Evolutionary conservation across 2,329 filamentous ascomycete species (phyloP).

Genomic region (Colletotrichum tamarilloi): DNA sequence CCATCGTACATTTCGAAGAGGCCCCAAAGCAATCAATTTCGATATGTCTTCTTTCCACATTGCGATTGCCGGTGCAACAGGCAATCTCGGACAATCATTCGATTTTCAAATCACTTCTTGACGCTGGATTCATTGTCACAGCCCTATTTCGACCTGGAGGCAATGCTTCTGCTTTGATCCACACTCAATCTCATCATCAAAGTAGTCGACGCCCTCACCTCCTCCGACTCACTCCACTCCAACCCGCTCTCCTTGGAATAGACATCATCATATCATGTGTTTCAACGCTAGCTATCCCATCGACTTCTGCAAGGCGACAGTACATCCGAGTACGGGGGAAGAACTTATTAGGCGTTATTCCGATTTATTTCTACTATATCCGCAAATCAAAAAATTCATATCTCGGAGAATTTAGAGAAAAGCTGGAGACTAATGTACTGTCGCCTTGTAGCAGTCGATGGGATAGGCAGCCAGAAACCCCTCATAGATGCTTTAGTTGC

Average conservation of each 20-base stretch:
- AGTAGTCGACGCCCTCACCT: conserved; percentile 47
- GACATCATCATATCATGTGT: conserved; percentile 66
- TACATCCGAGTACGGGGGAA: no score
- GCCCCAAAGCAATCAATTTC: no score
- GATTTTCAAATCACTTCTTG: conserved; percentile 43
- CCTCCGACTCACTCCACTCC: conserved; percentile 62
- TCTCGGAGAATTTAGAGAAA: no score
- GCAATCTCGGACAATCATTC: conserved; percentile 45
- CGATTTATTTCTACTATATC: no score
- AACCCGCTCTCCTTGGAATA: conserved; percentile 61
- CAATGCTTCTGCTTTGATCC: conserved; percentile 49
- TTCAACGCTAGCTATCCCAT: conserved; percentile 44
- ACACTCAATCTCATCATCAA: conserved; percentile 43
- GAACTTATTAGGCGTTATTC: no score
- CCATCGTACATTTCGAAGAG: no score
- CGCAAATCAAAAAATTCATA: no score
- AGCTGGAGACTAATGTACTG: no score
- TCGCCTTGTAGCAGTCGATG: no score
- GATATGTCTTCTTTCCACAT: not conserved
- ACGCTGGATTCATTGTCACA: conserved; percentile 48
- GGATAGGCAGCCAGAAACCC: conserved; percentile 57
- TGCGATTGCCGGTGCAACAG: conserved; percentile 38
- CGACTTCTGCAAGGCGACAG: no score
- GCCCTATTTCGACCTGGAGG: conserved; percentile 47
- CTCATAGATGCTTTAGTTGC: conserved; percentile 63